Evolutionary conservation across 306 rosid species (phyloP).

Genomic region (Crataegus laevigata): DNA sequence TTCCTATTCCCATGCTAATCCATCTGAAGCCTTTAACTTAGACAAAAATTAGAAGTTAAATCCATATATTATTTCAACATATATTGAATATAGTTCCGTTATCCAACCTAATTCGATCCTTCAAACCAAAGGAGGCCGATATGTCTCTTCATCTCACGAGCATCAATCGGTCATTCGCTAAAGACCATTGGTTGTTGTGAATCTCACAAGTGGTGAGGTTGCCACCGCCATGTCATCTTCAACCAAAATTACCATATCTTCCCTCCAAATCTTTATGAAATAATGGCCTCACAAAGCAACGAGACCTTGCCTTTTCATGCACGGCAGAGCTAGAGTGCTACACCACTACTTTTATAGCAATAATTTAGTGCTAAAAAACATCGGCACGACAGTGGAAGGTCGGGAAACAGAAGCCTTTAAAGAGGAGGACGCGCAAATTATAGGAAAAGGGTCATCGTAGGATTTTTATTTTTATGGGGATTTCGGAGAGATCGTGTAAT

Average conservation of each 20-base stretch:
- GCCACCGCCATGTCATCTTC: not conserved
- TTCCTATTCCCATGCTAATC: too few relatives aligned
- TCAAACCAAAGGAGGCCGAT: not conserved
- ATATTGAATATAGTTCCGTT: too few relatives aligned
- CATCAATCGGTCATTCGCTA: not conserved
- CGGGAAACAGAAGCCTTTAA: not conserved
- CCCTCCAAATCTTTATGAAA: not conserved
- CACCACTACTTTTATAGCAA: not conserved
- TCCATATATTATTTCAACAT: too few relatives aligned
- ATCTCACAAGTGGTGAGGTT: not conserved
- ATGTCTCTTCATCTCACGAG: not conserved
- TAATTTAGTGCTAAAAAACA: not conserved
- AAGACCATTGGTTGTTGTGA: not conserved
- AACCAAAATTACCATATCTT: not conserved
- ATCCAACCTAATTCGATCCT: too few relatives aligned
- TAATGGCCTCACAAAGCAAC: not conserved
- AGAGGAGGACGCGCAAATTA: not conserved
- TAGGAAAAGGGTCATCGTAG: too few relatives aligned
- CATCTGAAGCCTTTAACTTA: too few relatives aligned
- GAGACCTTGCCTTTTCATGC: not conserved
- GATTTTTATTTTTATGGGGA: too few relatives aligned
- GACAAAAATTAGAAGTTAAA: too few relatives aligned
- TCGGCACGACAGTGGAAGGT: not conserved
- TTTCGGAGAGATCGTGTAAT: rapidly evolving
- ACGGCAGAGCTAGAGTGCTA: not conserved